Evolutionary conservation across 805 yeast species (phyloP), one percentile per base, ranked within the genome.

Genomic region (Candida nanaspora): DNA sequence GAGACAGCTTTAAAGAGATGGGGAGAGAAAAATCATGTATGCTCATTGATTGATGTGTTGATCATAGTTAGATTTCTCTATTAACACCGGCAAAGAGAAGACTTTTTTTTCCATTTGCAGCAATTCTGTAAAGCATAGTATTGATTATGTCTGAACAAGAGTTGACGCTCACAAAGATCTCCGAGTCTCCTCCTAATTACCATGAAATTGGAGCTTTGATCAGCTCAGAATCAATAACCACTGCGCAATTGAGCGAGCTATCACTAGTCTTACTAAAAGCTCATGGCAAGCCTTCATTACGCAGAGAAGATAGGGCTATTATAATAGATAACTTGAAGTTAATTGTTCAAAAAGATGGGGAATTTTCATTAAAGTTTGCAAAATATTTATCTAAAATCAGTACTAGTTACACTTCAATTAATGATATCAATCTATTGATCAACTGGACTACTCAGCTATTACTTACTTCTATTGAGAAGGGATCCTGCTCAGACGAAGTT

Each of bases 401-500:
- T 18, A 18, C 22, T 6, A 31, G 3, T 8, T 31, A 18, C 9
- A 11, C 19, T 33, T 36, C 31, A 21, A 35, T 33, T 31, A 42
- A 35, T 38, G 38, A 23, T 41, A 44, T 21, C 5, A 7, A 14
- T 18, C 7, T 28, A 13, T 39, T 31, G 22, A 28, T 28, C 23
- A 15, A 20, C 6, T 33, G 33, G 27, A 37, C 19, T 25, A 16
- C n/a, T 7, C 21, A 13, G 18, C 28, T 21, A 25, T 16, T 13
- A 13, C 14, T 32, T 25, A 39, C 22, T 15, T n/a, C 33, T 9
- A 18, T 19, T 8, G 13, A 10, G 22, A 18, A 26, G 6, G 2
- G 56, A 57, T 21, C 45, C 61, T 26, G 40, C 46, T 10, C 27
- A 6, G 15, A 14, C 18, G 16, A 15, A 19, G 29, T 33, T 14